Conservation (phyloP, 2,329 filamentous ascomycete genomes). For the Penicillium sclerotigenum region DNA sequence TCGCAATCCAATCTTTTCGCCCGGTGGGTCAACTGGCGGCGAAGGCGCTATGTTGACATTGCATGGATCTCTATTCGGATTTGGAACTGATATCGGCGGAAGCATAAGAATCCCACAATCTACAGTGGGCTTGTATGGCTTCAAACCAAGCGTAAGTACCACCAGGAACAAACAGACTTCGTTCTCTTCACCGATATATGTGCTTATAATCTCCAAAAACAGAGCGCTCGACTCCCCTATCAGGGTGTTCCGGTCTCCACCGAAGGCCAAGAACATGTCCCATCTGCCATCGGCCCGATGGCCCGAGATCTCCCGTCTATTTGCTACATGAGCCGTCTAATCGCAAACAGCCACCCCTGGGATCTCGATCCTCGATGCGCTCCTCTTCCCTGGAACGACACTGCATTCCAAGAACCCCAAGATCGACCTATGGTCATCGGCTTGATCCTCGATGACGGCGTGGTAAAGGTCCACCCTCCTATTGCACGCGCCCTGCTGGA, state of each 20-base stretch:
- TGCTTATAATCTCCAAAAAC: neutral
- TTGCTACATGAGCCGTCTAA: constrained; percentile 46
- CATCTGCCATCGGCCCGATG: constrained; percentile 61
- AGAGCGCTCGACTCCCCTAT: constrained; percentile 59
- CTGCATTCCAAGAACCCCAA: constrained; percentile 41
- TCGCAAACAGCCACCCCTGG: constrained; percentile 53
- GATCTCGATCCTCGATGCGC: constrained; percentile 52
- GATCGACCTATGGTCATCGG: constrained; percentile 50
- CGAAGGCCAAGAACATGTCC: constrained; percentile 63
- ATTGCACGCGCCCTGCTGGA: constrained; percentile 47
- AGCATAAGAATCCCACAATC: constrained; percentile 50
- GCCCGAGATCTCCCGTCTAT: constrained; percentile 53
- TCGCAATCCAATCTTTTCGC: constrained; percentile 41
- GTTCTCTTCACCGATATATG: neutral
- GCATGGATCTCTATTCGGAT: constrained; percentile 46
- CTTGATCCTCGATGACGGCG: constrained; percentile 51
- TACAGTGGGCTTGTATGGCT: constrained; percentile 49
- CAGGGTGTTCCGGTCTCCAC: constrained; percentile 58
- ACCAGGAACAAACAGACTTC: neutral
- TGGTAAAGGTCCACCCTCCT: constrained; percentile 56
- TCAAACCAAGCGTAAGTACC: constrained; percentile 44
- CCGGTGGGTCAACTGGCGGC: constrained; percentile 50
- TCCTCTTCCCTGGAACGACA: constrained; percentile 55
- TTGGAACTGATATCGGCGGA: constrained; percentile 54
- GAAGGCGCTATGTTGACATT: constrained; percentile 43